Percentiles rank a stretch among this genome's conserved stretches.
Evolutionary conservation across 768 basidiomycete species (phyloP).

Genomic region (Melanogaster broomeanus): DNA sequence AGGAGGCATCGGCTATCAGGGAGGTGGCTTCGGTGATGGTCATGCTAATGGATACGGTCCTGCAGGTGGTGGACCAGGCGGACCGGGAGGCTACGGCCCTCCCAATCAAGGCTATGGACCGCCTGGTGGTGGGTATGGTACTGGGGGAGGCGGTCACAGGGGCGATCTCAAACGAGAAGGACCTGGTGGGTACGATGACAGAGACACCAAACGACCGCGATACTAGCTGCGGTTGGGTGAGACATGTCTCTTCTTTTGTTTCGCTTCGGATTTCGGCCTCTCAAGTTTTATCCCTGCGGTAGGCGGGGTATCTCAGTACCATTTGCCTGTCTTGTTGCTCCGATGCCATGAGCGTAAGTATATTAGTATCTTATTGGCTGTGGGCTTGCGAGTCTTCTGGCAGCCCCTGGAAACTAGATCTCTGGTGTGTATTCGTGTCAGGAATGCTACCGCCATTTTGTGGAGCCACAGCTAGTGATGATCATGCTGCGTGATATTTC

Average conservation of each 20-base stretch:
- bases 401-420: background rate
- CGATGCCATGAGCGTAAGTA: slow-evolving; percentile 35
- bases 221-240: slow-evolving; percentile 55
- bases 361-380: slow-evolving; percentile 35
- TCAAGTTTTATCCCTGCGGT: slow-evolving; percentile 29
- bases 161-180: slow-evolving; percentile 76
- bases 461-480: too few relatives aligned
- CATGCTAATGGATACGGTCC: slow-evolving; percentile 57
- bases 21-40: slow-evolving; percentile 56
- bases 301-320: slow-evolving; percentile 39
- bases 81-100: slow-evolving; percentile 46
- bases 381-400: slow-evolving; percentile 3
- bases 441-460: background rate
- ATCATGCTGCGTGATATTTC: too few relatives aligned
- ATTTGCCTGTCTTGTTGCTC: slow-evolving; percentile 26
- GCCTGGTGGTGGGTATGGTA: slow-evolving; percentile 46
- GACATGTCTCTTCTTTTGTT: slow-evolving; percentile 30
- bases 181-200: slow-evolving; percentile 78
- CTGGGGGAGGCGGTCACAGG: slow-evolving; percentile 59
- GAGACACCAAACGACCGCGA: slow-evolving; percentile 79
- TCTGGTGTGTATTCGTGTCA: slow-evolving; percentile 1
- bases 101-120: slow-evolving; percentile 42
- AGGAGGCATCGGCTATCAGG: slow-evolving; percentile 72
- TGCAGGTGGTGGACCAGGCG: slow-evolving; percentile 42
- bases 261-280: slow-evolving; percentile 21